A percentile compares a stretch with the other conserved stretches of the same genome.
Evolutionary conservation across 371 early-diverging fungal species (phyloP).

Genomic region (Haplosporangium sp.): DNA sequence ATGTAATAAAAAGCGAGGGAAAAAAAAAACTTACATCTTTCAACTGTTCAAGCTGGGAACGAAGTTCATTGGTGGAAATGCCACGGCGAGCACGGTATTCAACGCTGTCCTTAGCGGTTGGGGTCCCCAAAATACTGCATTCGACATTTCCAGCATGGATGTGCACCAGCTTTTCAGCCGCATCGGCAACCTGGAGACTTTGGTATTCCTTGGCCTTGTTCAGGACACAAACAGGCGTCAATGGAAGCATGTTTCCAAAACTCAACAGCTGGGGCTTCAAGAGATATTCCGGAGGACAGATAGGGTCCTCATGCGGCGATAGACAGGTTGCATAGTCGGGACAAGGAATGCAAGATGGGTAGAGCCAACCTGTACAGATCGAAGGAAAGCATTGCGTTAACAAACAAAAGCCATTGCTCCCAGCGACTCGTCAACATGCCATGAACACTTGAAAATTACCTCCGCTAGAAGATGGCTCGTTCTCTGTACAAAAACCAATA

Average conservation of each 20-base stretch:
- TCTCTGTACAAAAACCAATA: slow-evolving; percentile 34
- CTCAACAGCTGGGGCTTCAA: slow-evolving; percentile 46
- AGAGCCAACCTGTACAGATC: slow-evolving; percentile 28
- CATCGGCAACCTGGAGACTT: slow-evolving; percentile 46
- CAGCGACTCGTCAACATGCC: neutral
- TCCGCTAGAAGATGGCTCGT: slow-evolving; percentile 2
- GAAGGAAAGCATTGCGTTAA: neutral
- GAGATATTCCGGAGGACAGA: slow-evolving; percentile 43
- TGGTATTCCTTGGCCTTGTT: slow-evolving; percentile 48
- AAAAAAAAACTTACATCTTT: slow-evolving; percentile 24
- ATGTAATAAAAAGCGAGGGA: neutral
- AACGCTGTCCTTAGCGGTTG: slow-evolving; percentile 12
- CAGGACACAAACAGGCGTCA: slow-evolving; percentile 39
- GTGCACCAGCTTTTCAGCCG: slow-evolving; percentile 34
- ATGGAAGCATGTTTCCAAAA: slow-evolving; percentile 42
- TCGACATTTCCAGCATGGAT: slow-evolving; percentile 41
- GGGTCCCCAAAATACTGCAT: slow-evolving; percentile 32
- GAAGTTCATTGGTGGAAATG: slow-evolving; percentile 15
- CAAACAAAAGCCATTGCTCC: neutral
- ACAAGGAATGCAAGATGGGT: slow-evolving; percentile 50
- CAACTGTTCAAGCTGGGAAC: slow-evolving; percentile 24
- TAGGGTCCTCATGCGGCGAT: slow-evolving; percentile 27
- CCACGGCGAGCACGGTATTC: slow-evolving; percentile 30
- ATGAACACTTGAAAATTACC: neutral
- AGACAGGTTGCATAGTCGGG: slow-evolving; percentile 48